Conservation (phyloP, 2,329 filamentous ascomycete species). For the Penicillium expansum region DNA sequence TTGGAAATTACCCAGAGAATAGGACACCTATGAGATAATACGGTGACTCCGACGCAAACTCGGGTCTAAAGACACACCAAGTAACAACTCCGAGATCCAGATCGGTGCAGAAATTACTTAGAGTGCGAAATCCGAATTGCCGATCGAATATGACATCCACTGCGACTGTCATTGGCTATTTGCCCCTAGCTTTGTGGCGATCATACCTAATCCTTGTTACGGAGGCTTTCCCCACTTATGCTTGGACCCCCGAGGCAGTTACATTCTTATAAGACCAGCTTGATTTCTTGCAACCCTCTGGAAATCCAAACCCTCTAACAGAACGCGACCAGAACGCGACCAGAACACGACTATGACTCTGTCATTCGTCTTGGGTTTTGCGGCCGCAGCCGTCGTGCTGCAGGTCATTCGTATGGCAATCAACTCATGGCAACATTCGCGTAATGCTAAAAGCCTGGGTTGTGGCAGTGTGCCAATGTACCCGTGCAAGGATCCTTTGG, state of each 20-base stretch:
- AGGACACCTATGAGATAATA: not conserved
- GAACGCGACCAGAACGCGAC: too few relatives aligned
- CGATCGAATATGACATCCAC: slow-evolving; percentile 1
- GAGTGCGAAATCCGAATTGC: not conserved
- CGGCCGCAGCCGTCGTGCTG: slow-evolving; percentile 25
- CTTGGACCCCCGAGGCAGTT: not conserved
- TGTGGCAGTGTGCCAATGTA: slow-evolving; percentile 26
- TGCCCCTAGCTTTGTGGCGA: not conserved
- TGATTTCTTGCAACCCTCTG: not conserved
- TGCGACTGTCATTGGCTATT: not conserved
- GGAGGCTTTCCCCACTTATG: not conserved
- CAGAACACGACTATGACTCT: slow-evolving; percentile 14
- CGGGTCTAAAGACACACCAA: not conserved
- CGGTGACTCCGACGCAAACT: not conserved
- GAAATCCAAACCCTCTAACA: not conserved
- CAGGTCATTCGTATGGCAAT: slow-evolving; percentile 24
- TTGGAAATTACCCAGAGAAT: not conserved
- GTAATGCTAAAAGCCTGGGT: slow-evolving; percentile 25
- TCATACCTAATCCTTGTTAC: not conserved
- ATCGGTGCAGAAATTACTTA: not conserved
- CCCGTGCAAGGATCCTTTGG: slow-evolving; percentile 28
- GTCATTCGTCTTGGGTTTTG: slow-evolving; percentile 22
- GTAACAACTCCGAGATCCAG: slow-evolving; percentile 3
- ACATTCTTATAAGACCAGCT: slow-evolving; percentile 2
- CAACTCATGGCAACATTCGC: slow-evolving; percentile 26